These are phyloP conservation scores for Zygoascus biomembranicola DNA, from an alignment of 805 yeast genomes.

Conservation along the genomic window DNA sequence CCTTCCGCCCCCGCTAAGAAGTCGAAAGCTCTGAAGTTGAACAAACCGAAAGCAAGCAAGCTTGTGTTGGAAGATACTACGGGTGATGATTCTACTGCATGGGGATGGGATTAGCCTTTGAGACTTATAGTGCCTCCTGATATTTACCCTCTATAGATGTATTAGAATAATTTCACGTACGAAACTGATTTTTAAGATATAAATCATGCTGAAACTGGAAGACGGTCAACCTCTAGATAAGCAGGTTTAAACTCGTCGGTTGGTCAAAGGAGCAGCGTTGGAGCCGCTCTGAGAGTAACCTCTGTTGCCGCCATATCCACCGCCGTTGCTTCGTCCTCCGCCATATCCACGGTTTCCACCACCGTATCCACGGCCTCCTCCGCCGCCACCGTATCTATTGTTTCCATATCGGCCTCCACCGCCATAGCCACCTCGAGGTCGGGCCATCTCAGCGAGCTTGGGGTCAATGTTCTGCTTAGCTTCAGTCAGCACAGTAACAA, in stretches of 20 bases:
- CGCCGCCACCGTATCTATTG: constrained; percentile 36
- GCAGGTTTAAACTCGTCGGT: constrained; percentile 26
- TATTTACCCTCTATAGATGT: not conserved
- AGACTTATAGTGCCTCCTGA: too few relatives aligned
- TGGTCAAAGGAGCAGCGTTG: constrained; percentile 35
- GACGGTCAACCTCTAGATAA: too few relatives aligned
- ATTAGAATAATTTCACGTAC: not conserved
- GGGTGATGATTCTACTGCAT: constrained; percentile 10
- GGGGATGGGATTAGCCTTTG: constrained; percentile 12
- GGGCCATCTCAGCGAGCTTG: constrained; percentile 66
- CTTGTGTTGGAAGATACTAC: constrained; percentile 8
- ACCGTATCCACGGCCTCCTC: constrained; percentile 37
- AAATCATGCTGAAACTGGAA: too few relatives aligned
- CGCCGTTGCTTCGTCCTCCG: constrained; percentile 24
- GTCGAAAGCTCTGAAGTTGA: constrained; percentile 1
- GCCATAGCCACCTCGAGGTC: constrained; percentile 64
- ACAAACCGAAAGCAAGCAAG: not conserved
- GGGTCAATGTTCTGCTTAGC: constrained; percentile 89
- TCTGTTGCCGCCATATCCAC: constrained; percentile 8
- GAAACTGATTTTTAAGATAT: not conserved
- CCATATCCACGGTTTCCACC: constrained; percentile 18
- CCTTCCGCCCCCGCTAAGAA: constrained; percentile 1
- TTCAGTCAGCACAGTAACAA: constrained; percentile 84
- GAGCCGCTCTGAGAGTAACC: constrained; percentile 23
- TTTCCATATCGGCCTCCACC: constrained; percentile 49